Conservation (phyloP, 225 moss, liverwort and hornwort genomes). For the Ulota crispa region DNA sequence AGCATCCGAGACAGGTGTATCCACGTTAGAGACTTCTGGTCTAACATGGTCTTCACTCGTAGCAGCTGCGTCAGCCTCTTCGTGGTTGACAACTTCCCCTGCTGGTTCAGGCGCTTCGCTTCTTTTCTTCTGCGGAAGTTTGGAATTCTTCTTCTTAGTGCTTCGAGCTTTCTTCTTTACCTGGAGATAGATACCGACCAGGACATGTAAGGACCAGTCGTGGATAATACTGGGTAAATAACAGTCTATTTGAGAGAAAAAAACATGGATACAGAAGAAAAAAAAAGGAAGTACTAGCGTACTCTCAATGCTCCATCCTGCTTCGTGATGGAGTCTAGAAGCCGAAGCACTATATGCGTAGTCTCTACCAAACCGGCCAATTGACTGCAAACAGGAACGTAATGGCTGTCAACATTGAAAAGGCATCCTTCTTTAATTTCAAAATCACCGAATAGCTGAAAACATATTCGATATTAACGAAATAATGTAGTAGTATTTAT, state of each 20-base stretch:
- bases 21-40: background rate
- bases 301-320: constrained; percentile 77
- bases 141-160: constrained; percentile 45
- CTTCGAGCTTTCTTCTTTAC: constrained; percentile 71
- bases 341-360: constrained; percentile 77
- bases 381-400: constrained; percentile 54
- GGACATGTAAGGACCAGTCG: background rate
- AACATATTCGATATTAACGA: background rate
- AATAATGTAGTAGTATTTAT: background rate
- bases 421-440: background rate
- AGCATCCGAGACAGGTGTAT: background rate
- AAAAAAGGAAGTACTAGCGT: constrained; percentile 19
- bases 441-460: background rate
- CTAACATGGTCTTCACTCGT: constrained; percentile 11
- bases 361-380: constrained; percentile 84
- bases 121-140: constrained; percentile 1
- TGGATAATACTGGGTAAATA: background rate
- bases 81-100: background rate
- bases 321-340: constrained; percentile 71
- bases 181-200: constrained; percentile 32
- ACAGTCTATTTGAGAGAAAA: background rate
- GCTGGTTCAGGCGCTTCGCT: background rate
- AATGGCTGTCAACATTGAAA: background rate
- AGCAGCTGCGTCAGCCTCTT: constrained; percentile 10
- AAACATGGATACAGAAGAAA: background rate